Percentiles rank a stretch among this genome's conserved stretches.
Conservation (phyloP, 176 grass and related monocot species). For the Triticum dicoccoides region DNA sequence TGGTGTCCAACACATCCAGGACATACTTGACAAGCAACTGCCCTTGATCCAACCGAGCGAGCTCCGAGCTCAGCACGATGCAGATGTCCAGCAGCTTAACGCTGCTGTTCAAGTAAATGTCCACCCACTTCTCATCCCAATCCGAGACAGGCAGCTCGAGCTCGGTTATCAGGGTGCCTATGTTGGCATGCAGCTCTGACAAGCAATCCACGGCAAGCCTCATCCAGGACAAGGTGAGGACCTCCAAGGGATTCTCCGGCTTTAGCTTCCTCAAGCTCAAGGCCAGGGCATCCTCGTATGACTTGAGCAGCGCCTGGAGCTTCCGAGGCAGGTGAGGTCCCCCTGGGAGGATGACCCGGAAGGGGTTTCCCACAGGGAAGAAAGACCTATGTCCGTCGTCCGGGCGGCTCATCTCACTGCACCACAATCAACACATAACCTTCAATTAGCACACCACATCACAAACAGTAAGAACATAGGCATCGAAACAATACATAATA, state of each 20-base stretch:
- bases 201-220: constrained; percentile 51
- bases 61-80: constrained; percentile 70
- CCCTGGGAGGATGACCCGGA: constrained; percentile 44
- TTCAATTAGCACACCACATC: background rate
- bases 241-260: constrained; percentile 39
- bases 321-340: constrained; percentile 48
- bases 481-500: background rate
- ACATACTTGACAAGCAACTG: constrained; percentile 68
- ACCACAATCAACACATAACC: constrained; percentile 9
- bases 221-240: constrained; percentile 73
- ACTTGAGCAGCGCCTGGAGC: constrained; percentile 37
- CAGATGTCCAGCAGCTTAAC: constrained; percentile 84
- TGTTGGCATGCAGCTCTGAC: constrained; percentile 45
- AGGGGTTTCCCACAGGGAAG: constrained; percentile 63
- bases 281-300: constrained; percentile 59
- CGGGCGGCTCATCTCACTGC: constrained; percentile 61
- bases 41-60: constrained; percentile 68
- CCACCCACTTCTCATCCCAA: constrained; percentile 91
- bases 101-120: constrained; percentile 80
- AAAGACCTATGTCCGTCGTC: constrained; percentile 42
- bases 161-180: constrained; percentile 62
- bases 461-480: background rate
- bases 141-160: constrained; percentile 77
- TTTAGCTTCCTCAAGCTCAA: constrained; percentile 58
- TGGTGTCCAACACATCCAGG: constrained; percentile 48